phyloP scores from a whole-genome alignment of 2,329 filamentous ascomycete species.

The Macrophomina phaseolina region DNA sequence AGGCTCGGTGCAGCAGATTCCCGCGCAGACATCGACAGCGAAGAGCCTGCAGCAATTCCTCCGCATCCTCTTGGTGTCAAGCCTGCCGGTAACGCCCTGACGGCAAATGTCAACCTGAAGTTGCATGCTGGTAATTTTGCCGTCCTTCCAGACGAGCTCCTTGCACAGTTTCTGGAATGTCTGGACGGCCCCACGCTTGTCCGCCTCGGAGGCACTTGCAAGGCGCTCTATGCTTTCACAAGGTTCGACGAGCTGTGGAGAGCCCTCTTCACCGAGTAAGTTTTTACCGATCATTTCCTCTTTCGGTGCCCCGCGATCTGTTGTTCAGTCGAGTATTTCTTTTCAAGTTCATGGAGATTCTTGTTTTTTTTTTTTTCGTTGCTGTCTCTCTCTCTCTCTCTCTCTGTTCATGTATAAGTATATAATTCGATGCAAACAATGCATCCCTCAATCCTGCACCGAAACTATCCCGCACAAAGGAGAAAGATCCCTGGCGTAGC shows the following conservation, averaged over 20 bases:
- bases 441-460: too few relatives aligned
- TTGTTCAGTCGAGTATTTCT: neutral
- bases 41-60: slow-evolving; percentile 66
- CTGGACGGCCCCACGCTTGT: slow-evolving; percentile 69
- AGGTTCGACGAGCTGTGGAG: slow-evolving; percentile 90
- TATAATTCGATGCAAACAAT: too few relatives aligned
- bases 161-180: slow-evolving; percentile 76
- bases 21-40: slow-evolving; percentile 30
- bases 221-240: slow-evolving; percentile 84
- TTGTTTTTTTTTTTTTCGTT: neutral
- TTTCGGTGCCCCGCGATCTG: slow-evolving; percentile 27
- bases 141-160: slow-evolving; percentile 77
- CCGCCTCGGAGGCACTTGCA: slow-evolving; percentile 77
- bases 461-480: too few relatives aligned
- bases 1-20: slow-evolving; percentile 5
- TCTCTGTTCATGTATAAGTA: too few relatives aligned
- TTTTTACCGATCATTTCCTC: slow-evolving; percentile 20
- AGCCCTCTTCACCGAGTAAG: slow-evolving; percentile 77
- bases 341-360: neutral
- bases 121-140: slow-evolving; percentile 69
- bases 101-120: slow-evolving; percentile 70
- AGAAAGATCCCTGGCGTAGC: too few relatives aligned
- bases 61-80: slow-evolving; percentile 83
- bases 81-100: slow-evolving; percentile 83
- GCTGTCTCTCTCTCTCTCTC: neutral